Percentiles rank a stretch among this genome's conserved stretches.
Conservation (phyloP, 768 basidiomycete genomes). For the Hygrocybe punicea region DNA sequence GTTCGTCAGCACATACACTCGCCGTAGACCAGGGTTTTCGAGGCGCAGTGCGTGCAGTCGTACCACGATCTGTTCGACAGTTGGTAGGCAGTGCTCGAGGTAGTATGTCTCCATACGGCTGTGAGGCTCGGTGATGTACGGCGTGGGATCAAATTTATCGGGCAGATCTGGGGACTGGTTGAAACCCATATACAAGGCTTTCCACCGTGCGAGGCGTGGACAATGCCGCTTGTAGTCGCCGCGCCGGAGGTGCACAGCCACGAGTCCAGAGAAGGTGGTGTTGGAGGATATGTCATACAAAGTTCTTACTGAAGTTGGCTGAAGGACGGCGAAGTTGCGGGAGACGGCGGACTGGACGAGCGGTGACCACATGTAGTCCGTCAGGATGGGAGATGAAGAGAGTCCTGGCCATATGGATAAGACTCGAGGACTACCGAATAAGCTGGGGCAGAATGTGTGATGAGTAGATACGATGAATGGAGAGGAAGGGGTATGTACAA, state of each 20-base stretch:
- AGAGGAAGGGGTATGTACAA: conserved; percentile 35
- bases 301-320: conserved; percentile 19
- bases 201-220: conserved; percentile 45
- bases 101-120: conserved; percentile 30
- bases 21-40: conserved; percentile 28
- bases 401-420: conserved; percentile 45
- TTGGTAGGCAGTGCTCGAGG: conserved; percentile 44
- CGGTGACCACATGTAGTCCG: conserved; percentile 52
- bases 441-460: conserved; percentile 24
- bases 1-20: conserved; percentile 53
- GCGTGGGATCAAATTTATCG: conserved; percentile 40
- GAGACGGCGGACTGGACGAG: conserved; percentile 49
- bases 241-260: conserved; percentile 55
- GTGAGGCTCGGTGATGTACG: conserved; percentile 1
- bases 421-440: conserved; percentile 44
- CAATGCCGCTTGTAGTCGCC: conserved; percentile 60
- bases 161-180: conserved; percentile 42
- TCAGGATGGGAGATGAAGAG: conserved; percentile 46
- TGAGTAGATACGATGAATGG: not conserved
- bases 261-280: conserved; percentile 19
- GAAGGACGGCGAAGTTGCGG: conserved; percentile 46
- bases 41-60: conserved; percentile 35
- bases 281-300: conserved; percentile 13
- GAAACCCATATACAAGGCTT: conserved; percentile 47
- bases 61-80: conserved; percentile 39